Percentiles rank a stretch among this genome's conserved stretches.
These are phyloP conservation scores for Candida piceae DNA, from an alignment of 805 yeast genomes.

Conservation along the genomic window DNA sequence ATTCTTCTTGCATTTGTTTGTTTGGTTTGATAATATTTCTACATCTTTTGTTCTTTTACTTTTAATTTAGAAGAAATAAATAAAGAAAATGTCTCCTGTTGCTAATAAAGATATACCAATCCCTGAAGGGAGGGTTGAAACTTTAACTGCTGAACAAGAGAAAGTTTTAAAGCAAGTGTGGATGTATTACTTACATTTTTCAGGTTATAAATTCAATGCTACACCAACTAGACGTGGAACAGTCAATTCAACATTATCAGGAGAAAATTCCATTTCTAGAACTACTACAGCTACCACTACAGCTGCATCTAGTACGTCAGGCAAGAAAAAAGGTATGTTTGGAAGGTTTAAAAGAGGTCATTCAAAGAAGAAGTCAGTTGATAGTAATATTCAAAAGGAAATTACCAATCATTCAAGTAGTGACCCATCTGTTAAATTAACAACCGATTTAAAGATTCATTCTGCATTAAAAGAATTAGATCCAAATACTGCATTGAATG, in stretches of 20 bases:
- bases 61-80: no score
- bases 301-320: constrained; percentile 7
- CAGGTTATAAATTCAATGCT: constrained; percentile 40
- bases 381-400: constrained; percentile 14
- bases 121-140: constrained; percentile 39
- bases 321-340: constrained; percentile 30
- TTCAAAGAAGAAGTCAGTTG: constrained; percentile 19
- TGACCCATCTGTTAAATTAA: constrained; percentile 25
- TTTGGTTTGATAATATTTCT: no score
- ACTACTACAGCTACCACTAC: constrained; percentile 6
- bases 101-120: neutral
- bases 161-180: constrained; percentile 62
- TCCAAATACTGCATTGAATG: constrained; percentile 42
- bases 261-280: constrained; percentile 1
- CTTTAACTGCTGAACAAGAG: constrained; percentile 54
- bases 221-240: constrained; percentile 17
- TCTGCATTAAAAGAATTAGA: constrained; percentile 47
- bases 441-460: constrained; percentile 37
- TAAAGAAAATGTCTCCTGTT: no score
- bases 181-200: constrained; percentile 56
- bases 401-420: constrained; percentile 18
- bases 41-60: no score
- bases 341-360: constrained; percentile 26
- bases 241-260: constrained; percentile 19
- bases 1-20: no score